Percentiles rank a stretch among this genome's conserved stretches.
These are phyloP conservation scores for Crucihimalaya himalaica DNA, from an alignment of 345 rosid species.

Conservation along the genomic window DNA sequence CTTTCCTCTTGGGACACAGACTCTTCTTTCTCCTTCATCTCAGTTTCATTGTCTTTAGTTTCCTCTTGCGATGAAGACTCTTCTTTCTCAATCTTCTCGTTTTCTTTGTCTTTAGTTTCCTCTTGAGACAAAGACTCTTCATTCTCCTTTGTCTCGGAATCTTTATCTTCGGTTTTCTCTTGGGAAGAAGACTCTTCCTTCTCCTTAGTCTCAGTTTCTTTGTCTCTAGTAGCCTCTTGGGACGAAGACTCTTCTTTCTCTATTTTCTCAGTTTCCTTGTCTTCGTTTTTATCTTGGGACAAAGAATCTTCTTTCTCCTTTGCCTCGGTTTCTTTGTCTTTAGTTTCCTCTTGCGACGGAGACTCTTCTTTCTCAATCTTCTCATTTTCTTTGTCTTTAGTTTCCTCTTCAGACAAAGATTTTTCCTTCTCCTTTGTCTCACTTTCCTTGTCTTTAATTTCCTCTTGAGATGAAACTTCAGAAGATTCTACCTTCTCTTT, in stretches of 20 bases:
- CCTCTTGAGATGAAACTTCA: conserved; percentile 11
- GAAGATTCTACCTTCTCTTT: conserved; percentile 28
- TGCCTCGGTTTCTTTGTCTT: background rate
- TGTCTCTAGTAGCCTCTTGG: background rate
- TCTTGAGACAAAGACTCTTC: conserved; percentile 11
- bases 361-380: conserved; percentile 5
- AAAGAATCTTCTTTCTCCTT: conserved; percentile 24
- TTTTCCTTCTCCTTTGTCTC: conserved; percentile 38
- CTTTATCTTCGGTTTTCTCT: background rate
- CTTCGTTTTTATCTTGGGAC: background rate
- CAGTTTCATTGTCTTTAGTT: background rate
- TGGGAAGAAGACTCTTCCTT: background rate
- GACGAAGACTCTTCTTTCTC: conserved; percentile 12
- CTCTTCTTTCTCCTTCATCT: conserved; percentile 2
- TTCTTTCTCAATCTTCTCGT: background rate
- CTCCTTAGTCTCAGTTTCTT: background rate
- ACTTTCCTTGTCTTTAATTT: conserved; percentile 1
- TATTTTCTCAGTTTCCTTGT: background rate
- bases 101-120: background rate
- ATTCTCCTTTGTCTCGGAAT: conserved; percentile 3
- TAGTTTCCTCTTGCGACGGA: background rate
- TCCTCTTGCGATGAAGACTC: conserved; percentile 4
- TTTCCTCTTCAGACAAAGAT: conserved; percentile 15
- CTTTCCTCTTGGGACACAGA: background rate
- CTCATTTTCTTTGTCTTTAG: background rate